Percentiles rank a stretch among this genome's conserved stretches.
Conservation (phyloP, 805 yeast genomes). For the Ogataea siamensis region DNA sequence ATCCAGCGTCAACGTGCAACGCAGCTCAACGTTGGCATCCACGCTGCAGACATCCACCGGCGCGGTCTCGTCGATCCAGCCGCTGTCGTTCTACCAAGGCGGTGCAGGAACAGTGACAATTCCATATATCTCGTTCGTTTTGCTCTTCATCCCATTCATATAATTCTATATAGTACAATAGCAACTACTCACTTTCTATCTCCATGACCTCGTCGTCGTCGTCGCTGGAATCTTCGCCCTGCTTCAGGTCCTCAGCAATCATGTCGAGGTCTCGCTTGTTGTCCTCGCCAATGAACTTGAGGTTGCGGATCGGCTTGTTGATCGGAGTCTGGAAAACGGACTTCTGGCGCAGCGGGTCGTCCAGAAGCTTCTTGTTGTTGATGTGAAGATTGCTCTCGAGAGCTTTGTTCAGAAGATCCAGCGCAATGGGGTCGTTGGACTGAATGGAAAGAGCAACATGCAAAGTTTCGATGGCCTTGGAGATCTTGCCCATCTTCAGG, state of each 20-base stretch:
- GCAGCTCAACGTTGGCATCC: conserved; percentile 2
- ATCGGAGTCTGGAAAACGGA: conserved; percentile 23
- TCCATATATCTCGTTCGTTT: conserved; percentile 1
- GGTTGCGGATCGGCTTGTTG: conserved; percentile 20
- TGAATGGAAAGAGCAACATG: conserved; percentile 79
- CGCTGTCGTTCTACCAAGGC: conserved; percentile 4
- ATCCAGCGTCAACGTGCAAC: not conserved
- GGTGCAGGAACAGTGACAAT: conserved; percentile 1
- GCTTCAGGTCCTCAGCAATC: conserved; percentile 39
- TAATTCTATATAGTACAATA: conserved; percentile 9
- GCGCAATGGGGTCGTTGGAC: conserved; percentile 81
- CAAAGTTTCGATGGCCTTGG: conserved; percentile 69
- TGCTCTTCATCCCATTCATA: conserved; percentile 10
- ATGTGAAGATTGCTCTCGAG: conserved; percentile 51
- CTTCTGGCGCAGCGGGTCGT: conserved; percentile 21
- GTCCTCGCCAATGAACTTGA: conserved; percentile 30
- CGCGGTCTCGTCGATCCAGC: conserved; percentile 2
- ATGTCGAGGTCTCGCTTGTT: conserved; percentile 32
- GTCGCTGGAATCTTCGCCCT: conserved; percentile 42
- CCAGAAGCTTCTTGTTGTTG: conserved; percentile 21
- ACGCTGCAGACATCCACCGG: conserved; percentile 2
- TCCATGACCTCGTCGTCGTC: conserved; percentile 57
- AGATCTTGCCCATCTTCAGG: conserved; percentile 61
- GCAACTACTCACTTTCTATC: conserved; percentile 48
- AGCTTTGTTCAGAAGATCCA: conserved; percentile 78